These are phyloP conservation scores for Fusarium brevicatenulatum DNA, from an alignment of 2,329 filamentous ascomycete genomes.

Conservation along the genomic window DNA sequence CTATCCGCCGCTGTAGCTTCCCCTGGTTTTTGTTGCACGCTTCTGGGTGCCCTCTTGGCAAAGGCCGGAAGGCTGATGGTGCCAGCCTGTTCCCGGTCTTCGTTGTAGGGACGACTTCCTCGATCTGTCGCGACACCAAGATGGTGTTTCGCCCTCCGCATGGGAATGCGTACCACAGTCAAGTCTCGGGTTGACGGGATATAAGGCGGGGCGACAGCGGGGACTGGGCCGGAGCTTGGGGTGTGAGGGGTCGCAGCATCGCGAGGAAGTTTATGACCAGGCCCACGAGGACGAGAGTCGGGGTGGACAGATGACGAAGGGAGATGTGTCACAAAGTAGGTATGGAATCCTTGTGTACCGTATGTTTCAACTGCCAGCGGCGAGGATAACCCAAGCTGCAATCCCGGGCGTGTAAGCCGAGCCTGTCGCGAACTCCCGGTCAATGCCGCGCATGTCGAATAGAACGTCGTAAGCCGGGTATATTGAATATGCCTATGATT, in stretches of 20 bases:
- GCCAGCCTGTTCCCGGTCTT: constrained; percentile 93
- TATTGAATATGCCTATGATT: neutral
- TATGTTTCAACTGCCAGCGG: constrained; percentile 16
- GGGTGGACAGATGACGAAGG: constrained; percentile 93
- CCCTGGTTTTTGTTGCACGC: constrained; percentile 60
- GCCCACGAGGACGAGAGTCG: constrained; percentile 74
- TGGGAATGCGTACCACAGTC: constrained; percentile 93
- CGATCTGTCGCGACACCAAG: constrained; percentile 84
- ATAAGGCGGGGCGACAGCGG: constrained; percentile 68
- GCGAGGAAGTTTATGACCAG: constrained; percentile 87
- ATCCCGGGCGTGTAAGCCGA: constrained; percentile 19
- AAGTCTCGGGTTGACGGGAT: constrained; percentile 74
- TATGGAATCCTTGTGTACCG: constrained; percentile 75
- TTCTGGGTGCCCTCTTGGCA: constrained; percentile 81
- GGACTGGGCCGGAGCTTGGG: constrained; percentile 61
- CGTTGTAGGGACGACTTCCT: constrained; percentile 88
- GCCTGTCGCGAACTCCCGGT: constrained; percentile 18
- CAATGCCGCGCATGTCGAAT: constrained; percentile 14
- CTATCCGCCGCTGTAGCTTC: constrained; percentile 78
- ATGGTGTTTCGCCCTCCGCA: constrained; percentile 95
- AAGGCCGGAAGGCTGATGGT: constrained; percentile 95
- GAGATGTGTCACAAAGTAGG: constrained; percentile 96
- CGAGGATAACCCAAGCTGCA: constrained; percentile 3
- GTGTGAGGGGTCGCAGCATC: constrained; percentile 84
- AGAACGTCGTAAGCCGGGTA: neutral